Conservation (phyloP, 805 yeast species). For the Zygotorulaspora sp. region DNA sequence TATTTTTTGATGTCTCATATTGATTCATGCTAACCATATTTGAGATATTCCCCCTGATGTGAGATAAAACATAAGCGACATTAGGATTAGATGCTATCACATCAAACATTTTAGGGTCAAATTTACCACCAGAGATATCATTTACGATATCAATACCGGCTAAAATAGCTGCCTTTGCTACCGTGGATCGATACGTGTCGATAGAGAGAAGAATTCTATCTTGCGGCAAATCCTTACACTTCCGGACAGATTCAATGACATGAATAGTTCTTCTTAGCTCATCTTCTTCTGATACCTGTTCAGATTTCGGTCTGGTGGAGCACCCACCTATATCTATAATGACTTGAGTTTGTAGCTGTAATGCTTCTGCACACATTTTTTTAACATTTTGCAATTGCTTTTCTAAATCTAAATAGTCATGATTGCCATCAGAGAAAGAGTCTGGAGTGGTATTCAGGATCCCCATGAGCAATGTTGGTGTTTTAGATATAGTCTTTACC, state of each 20-base stretch:
- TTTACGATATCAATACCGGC: conserved; percentile 90
- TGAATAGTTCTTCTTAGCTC: conserved; percentile 72
- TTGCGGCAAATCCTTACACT: conserved; percentile 35
- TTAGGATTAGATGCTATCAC: conserved; percentile 61
- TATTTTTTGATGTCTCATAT: conserved; percentile 40
- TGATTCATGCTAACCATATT: conserved; percentile 61
- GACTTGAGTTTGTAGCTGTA: conserved; percentile 36
- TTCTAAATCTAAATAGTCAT: conserved; percentile 32
- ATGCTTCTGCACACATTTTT: conserved; percentile 52
- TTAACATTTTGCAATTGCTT: conserved; percentile 45
- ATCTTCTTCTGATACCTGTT: conserved; percentile 54
- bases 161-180: conserved; percentile 62
- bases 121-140: conserved; percentile 79
- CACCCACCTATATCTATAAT: conserved; percentile 93
- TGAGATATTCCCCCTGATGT: conserved; percentile 75
- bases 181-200: conserved; percentile 80
- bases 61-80: conserved; percentile 78
- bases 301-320: conserved; percentile 84
- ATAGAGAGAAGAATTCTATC: conserved; percentile 57
- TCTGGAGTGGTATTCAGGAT: conserved; percentile 89
- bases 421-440: conserved; percentile 90
- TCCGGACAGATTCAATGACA: conserved; percentile 57
- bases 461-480: conserved; percentile 71
- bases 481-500: conserved; percentile 27
- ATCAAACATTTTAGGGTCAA: conserved; percentile 60